A percentile compares a stretch with the other conserved stretches of the same genome.
These are phyloP conservation scores for Trichophyton benhamiae DNA, from an alignment of 2,329 filamentous ascomycete genomes.

Conservation along the genomic window DNA sequence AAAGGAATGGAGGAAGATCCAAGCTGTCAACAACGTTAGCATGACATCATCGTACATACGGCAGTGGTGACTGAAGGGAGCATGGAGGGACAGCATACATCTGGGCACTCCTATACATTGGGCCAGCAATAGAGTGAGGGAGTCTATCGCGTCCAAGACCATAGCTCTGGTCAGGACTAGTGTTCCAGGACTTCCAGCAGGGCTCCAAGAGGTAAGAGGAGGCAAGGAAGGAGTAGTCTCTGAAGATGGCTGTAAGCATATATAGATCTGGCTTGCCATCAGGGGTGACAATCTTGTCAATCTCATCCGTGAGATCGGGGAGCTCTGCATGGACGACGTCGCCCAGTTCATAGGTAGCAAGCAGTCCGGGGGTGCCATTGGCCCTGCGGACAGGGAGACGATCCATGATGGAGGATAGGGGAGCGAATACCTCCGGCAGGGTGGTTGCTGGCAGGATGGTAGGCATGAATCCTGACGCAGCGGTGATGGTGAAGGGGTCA, in stretches of 20 bases:
- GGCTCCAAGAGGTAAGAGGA: conserved; percentile 86
- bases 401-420: conserved; percentile 58
- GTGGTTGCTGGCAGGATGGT: conserved; percentile 29
- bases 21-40: conserved; percentile 30
- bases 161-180: conserved; percentile 52
- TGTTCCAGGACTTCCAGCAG: conserved; percentile 61
- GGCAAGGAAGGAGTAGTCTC: conserved; percentile 83
- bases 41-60: not conserved
- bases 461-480: conserved; percentile 35
- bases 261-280: conserved; percentile 55
- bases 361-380: conserved; percentile 61
- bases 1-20: conserved; percentile 86
- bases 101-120: conserved; percentile 71
- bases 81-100: conserved; percentile 53
- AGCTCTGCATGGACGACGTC: conserved; percentile 61
- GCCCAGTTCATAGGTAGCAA: conserved; percentile 62
- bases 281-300: conserved; percentile 51
- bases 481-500: conserved; percentile 39
- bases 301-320: conserved; percentile 59
- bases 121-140: conserved; percentile 62
- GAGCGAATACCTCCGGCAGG: conserved; percentile 61
- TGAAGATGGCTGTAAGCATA: conserved; percentile 72
- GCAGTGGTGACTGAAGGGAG: not conserved
- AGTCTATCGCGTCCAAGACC: conserved; percentile 63
- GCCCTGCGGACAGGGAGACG: conserved; percentile 68